Evolutionary conservation across 2,329 filamentous ascomycete genomes (phyloP).

Genomic region (Berkeleyomyces basicola): DNA sequence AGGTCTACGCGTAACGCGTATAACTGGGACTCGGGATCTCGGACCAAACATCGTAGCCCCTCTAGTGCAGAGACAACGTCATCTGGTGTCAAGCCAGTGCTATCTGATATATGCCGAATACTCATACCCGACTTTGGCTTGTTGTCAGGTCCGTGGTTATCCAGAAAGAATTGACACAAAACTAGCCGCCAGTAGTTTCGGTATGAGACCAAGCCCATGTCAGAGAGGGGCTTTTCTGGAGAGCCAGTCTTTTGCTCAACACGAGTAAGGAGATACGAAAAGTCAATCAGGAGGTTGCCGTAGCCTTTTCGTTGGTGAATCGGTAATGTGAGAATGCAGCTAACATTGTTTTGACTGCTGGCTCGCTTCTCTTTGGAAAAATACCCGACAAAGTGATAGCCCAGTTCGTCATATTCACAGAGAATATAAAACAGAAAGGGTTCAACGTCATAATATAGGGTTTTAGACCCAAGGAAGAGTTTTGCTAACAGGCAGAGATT

Average conservation of each 20-base stretch:
- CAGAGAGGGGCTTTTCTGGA: conserved; percentile 90
- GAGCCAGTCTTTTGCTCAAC: conserved; percentile 90
- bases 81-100: conserved; percentile 89
- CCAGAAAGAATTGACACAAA: conserved; percentile 66
- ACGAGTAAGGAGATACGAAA: conserved; percentile 88
- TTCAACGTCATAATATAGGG: conserved; percentile 93
- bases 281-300: conserved; percentile 91
- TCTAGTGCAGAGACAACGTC: conserved; percentile 91
- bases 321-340: conserved; percentile 86
- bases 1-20: conserved; percentile 84
- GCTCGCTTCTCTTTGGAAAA: conserved; percentile 97
- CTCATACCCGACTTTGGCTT: conserved; percentile 29
- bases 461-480: conserved; percentile 95
- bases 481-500: conserved; percentile 93
- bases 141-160: conserved; percentile 22
- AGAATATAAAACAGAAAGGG: conserved; percentile 96
- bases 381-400: conserved; percentile 96
- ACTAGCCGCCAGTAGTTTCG: conserved; percentile 92
- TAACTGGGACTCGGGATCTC: conserved; percentile 71
- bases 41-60: conserved; percentile 71
- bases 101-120: conserved; percentile 57
- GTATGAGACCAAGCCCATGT: conserved; percentile 96
- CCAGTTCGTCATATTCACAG: conserved; percentile 79
- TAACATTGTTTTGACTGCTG: conserved; percentile 92
- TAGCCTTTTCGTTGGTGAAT: conserved; percentile 97